Conservation (phyloP, 1,284 basidiomycete species). For the Ceratobasidium sp. region DNA sequence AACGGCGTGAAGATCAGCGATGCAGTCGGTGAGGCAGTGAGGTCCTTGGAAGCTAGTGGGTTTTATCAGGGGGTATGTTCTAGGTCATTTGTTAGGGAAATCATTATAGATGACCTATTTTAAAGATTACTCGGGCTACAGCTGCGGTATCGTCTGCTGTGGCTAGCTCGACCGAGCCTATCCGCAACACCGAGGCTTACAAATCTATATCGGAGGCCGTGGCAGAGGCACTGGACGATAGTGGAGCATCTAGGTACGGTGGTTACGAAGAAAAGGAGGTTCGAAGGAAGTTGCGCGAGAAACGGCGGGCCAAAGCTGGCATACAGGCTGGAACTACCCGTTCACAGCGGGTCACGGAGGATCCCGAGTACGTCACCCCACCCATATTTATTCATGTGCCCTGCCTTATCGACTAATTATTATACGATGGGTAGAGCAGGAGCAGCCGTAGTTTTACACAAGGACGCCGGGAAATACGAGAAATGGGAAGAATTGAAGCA, state of each 20-base stretch:
- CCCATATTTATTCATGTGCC: background rate
- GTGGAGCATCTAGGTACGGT: slow-evolving; percentile 88
- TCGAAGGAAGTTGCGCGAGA: slow-evolving; percentile 74
- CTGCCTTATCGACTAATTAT: background rate
- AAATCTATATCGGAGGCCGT: slow-evolving; percentile 89
- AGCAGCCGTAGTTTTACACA: slow-evolving; percentile 80
- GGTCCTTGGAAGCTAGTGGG: slow-evolving; percentile 92
- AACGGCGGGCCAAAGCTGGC: slow-evolving; percentile 82
- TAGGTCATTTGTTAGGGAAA: slow-evolving; percentile 36
- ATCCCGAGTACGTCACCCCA: slow-evolving; percentile 72
- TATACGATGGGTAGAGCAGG: slow-evolving; percentile 67
- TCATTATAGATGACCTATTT: background rate
- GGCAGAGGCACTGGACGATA: slow-evolving; percentile 92
- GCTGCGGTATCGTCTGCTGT: slow-evolving; percentile 80
- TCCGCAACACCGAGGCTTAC: slow-evolving; percentile 95
- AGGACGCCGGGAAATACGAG: slow-evolving; percentile 76
- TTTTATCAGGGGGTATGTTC: slow-evolving; percentile 78
- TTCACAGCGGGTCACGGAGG: slow-evolving; percentile 60
- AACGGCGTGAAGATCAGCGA: slow-evolving; percentile 92
- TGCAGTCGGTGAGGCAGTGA: slow-evolving; percentile 89
- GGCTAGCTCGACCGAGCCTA: slow-evolving; percentile 85
- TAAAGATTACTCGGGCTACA: slow-evolving; percentile 77
- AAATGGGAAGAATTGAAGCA: slow-evolving; percentile 77
- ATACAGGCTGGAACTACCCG: slow-evolving; percentile 62
- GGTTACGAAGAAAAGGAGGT: slow-evolving; percentile 94